Evolutionary conservation across 106 monocot species (phyloP), one percentile per base, ranked within the genome.

Genomic region (Acorus gramineus): DNA sequence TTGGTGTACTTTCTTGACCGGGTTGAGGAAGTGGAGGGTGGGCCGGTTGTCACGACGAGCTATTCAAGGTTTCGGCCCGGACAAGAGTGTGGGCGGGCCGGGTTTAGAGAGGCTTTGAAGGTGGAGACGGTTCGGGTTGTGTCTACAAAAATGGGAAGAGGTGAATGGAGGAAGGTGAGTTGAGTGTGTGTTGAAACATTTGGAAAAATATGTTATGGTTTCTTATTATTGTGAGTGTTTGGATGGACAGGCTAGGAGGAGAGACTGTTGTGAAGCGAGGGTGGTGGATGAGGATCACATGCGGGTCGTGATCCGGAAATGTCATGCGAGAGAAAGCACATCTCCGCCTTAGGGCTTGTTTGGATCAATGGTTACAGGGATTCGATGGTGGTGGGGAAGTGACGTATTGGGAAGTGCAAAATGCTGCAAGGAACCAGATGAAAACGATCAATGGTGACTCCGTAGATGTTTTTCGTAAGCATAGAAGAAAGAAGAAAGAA

Each of bases 231-330:
- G 28, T 7, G 5, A 5, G 3, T 52, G 56, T 49, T 49, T 47
- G 4, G 44, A 44, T 2, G 57, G 8, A 12, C 79, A 93, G 93
- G 93, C 89, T 6, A 82, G 89, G 44, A 66, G 93, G 46, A 66
- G 93, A 60, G 89, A 89, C 3, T 89, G 93, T 58, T 93, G 89
- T 62, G 72, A 72, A 47, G 73, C 73, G 50, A 70, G 70, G 3
- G 52, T 42, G 52, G 45, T 54, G 69, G 43, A 5, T 59, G 76
- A 72, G 49, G 58, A 4, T 45, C 55, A 6, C 3, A 54, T 89
- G 66, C 74, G 82, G 59, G 78, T 93, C 7, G 58, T 48, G 49
- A 83, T 93, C 45, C 71, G 81, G 43, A 48, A 60, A 8, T 93
- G 93, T 59, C 9, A 55, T 5, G 44, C 56, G 1, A 78, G 79